These are phyloP conservation scores for Hypoxylon sp. DNA, from an alignment of 2,329 filamentous ascomycete genomes.

Conservation along the genomic window DNA sequence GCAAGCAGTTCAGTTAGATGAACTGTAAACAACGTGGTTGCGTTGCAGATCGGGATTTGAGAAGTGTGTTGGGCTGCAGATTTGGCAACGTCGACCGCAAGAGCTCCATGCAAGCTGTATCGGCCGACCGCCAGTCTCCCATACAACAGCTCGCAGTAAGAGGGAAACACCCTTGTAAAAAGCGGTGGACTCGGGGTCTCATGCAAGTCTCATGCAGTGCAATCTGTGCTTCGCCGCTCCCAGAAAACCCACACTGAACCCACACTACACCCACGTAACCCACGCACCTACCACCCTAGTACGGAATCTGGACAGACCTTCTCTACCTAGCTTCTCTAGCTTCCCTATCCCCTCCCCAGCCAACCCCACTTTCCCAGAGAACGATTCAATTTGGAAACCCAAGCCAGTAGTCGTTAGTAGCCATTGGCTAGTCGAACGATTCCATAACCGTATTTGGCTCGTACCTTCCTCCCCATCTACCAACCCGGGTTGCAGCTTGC, in stretches of 20 bases:
- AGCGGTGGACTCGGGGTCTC: slow-evolving; percentile 53
- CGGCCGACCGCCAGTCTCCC: slow-evolving; percentile 53
- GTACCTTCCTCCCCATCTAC: slow-evolving; percentile 22
- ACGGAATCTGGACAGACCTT: slow-evolving; percentile 12
- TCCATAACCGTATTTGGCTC: slow-evolving; percentile 27
- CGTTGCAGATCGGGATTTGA: slow-evolving; percentile 48
- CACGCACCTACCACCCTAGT: slow-evolving; percentile 15
- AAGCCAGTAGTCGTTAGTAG: slow-evolving; percentile 29
- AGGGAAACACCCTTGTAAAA: slow-evolving; percentile 53
- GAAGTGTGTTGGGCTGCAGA: slow-evolving; percentile 45
- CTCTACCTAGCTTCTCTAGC: not conserved
- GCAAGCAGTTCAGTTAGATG: slow-evolving; percentile 10
- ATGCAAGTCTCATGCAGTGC: slow-evolving; percentile 47
- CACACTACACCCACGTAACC: slow-evolving; percentile 14
- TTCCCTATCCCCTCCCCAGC: slow-evolving; percentile 19
- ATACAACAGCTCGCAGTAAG: slow-evolving; percentile 49
- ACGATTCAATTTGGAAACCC: slow-evolving; percentile 38
- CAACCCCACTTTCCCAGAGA: slow-evolving; percentile 43
- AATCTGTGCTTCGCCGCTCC: slow-evolving; percentile 45
- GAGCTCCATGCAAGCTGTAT: slow-evolving; percentile 42
- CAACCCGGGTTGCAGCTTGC: slow-evolving; percentile 18
- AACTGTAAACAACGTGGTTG: slow-evolving; percentile 42
- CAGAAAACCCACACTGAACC: slow-evolving; percentile 11
- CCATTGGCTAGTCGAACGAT: slow-evolving; percentile 42
- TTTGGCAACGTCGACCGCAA: slow-evolving; percentile 41